Percentiles rank a stretch among this genome's conserved stretches.
phyloP scores from a whole-genome alignment of 179 eudicot genomes.

The Vitellaria paradoxa region DNA sequence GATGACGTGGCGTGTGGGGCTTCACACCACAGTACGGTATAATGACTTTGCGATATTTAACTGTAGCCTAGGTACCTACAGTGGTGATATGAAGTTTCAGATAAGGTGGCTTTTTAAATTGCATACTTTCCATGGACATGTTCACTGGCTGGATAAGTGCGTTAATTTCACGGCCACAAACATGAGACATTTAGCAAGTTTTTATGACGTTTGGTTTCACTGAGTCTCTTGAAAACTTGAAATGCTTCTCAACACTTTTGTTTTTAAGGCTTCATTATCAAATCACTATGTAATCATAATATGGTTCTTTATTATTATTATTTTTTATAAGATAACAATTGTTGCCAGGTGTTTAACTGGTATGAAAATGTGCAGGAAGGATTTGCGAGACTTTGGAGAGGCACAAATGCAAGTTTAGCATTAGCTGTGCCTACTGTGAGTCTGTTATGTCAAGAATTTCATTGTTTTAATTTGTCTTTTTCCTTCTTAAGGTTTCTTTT shows the following conservation, averaged over 20 bases:
- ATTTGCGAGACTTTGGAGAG: slow-evolving; percentile 79
- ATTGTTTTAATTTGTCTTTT: not conserved
- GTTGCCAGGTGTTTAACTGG: slow-evolving; percentile 32
- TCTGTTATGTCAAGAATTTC: slow-evolving; percentile 15
- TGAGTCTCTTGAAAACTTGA: not conserved
- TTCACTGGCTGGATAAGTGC: not conserved
- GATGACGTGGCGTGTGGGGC: too few species aligned
- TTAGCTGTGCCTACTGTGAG: slow-evolving; percentile 86
- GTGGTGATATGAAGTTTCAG: not conserved
- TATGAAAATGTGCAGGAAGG: slow-evolving; percentile 73
- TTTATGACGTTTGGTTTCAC: not conserved
- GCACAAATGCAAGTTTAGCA: slow-evolving; percentile 83
- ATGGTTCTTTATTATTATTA: not conserved
- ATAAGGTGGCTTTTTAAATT: not conserved
- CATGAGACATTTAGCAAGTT: not conserved
- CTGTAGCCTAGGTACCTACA: too few species aligned
- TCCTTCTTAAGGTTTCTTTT: not conserved
- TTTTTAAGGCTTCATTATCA: not conserved
- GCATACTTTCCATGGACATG: not conserved
- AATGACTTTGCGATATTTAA: too few species aligned
- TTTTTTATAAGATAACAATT: slow-evolving; percentile 2
- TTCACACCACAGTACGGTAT: too few species aligned
- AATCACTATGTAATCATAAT: not conserved
- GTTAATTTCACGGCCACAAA: not conserved
- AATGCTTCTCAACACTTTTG: not conserved